Base-by-base conservation (phyloP, 2,329 filamentous ascomycete species). In the Iodosphaeria phyllophila region DNA sequence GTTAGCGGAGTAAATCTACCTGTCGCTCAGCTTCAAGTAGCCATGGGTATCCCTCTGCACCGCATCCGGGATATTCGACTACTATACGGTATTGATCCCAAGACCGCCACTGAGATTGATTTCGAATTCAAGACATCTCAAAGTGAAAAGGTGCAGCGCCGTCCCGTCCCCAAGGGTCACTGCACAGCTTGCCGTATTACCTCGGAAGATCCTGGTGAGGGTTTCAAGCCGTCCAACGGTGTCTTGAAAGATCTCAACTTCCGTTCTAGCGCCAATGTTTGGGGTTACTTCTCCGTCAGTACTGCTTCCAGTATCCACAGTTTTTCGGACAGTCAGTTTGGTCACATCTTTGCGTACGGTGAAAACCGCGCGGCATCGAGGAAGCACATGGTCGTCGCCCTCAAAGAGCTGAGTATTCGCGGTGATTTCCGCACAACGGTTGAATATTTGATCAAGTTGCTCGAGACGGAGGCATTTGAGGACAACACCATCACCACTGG, bases 161-260 rank as follows among this genome's bases (percentile, higher is more conserved):
- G 84, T 38, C 89, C 89, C 12, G 77, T 74, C 33, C 83, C 89
- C 42, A 93, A 92, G 60, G 89, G 89, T 21, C 89, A 98, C 61
- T 92, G 80, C 40, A 98, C 91, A 14, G 89, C 89, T 33, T 98
- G 89, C 58, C 82, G 89, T 69, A 98, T 98, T 55, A 98, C 89
- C 14, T 98, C 89, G 0, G 89, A 98, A 52, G 89, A 98, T 49
- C 89, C 89, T 7, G 89, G 91, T 43, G 89, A 98, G 63, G 89
- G 89, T 26, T 98, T 98, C 72, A 98, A 98, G 68, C 89, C 89
- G 30, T 98, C 89, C 22, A 92, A 86, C 44, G 89, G 89, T 71
- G 92, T 86, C 26, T 91, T 98, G 71, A 89, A 95, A 59, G 89
- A 98, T 47, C 62, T 98, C 45, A 98, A 98, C 64, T 98, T 98